Evolutionary conservation across 371 early-diverging fungal genomes (phyloP).

Genomic region (Rhizopus sp.): DNA sequence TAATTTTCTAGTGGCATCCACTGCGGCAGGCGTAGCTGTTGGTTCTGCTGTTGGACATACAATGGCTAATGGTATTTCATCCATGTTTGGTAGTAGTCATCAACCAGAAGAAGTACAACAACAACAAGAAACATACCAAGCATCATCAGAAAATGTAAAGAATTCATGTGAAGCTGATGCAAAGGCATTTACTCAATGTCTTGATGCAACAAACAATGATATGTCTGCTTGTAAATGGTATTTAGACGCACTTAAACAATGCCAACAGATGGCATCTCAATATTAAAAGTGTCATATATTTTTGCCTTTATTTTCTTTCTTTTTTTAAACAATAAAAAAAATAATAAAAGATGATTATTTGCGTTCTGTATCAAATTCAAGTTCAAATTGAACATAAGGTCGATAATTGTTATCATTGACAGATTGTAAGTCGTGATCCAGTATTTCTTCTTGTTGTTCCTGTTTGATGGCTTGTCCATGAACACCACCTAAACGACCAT

Average conservation of each 20-base stretch:
- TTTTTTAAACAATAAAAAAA: not conserved
- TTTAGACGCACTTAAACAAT: slow-evolving; percentile 85
- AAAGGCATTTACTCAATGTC: slow-evolving; percentile 82
- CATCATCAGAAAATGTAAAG: slow-evolving; percentile 23
- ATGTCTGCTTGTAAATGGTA: slow-evolving; percentile 83
- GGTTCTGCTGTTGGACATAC: slow-evolving; percentile 82
- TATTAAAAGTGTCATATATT: slow-evolving; percentile 17
- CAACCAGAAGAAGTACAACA: slow-evolving; percentile 27
- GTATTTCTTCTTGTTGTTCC: slow-evolving; percentile 54
- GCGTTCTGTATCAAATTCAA: slow-evolving; percentile 61
- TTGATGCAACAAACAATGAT: slow-evolving; percentile 80
- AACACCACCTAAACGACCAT: slow-evolving; percentile 65
- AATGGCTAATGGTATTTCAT: slow-evolving; percentile 69
- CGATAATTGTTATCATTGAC: slow-evolving; percentile 87
- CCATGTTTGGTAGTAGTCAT: slow-evolving; percentile 64
- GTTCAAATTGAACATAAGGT: slow-evolving; percentile 86
- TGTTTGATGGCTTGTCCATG: slow-evolving; percentile 47
- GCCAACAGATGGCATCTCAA: slow-evolving; percentile 68
- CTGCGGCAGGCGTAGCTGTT: slow-evolving; percentile 94
- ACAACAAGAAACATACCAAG: slow-evolving; percentile 35
- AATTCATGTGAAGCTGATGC: slow-evolving; percentile 81
- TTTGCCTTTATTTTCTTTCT: no score
- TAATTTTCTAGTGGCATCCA: slow-evolving; percentile 67
- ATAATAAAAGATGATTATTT: slow-evolving; percentile 19
- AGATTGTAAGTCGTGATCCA: slow-evolving; percentile 80